Conservation (phyloP, 192 early-diverging fungal species). For the Endogone sp. region DNA sequence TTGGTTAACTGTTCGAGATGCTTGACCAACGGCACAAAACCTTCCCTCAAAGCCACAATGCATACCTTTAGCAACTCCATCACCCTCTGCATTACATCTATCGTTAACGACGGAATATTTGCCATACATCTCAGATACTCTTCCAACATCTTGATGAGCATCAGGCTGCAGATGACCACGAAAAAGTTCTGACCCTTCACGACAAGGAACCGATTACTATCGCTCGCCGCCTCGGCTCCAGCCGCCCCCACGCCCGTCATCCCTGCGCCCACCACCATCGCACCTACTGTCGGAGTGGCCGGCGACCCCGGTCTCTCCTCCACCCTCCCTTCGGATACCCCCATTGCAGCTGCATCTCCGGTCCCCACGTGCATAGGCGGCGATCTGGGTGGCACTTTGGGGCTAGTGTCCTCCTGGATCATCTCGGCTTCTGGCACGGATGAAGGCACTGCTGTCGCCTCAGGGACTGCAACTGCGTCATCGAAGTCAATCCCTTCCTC, state of each 20-base stretch:
- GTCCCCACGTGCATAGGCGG: not conserved
- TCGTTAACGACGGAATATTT: slow-evolving; percentile 71
- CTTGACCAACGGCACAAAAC: not conserved
- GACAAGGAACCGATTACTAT: slow-evolving; percentile 60
- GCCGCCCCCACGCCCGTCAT: slow-evolving; percentile 2
- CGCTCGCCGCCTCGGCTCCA: not conserved
- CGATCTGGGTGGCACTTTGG: too few species aligned
- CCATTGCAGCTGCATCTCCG: slow-evolving; percentile 1
- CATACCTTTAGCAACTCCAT: slow-evolving; percentile 80
- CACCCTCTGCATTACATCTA: slow-evolving; percentile 86
- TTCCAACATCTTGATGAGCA: slow-evolving; percentile 87
- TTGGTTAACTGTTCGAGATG: not conserved
- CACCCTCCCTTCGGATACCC: too few species aligned
- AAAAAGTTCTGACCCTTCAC: slow-evolving; percentile 76
- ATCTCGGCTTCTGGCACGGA: too few species aligned
- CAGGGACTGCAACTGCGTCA: too few species aligned
- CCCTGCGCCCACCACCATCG: too few species aligned
- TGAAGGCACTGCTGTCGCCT: too few species aligned
- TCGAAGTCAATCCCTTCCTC: slow-evolving; percentile 26
- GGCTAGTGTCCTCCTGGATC: too few species aligned
- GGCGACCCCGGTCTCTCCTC: too few species aligned
- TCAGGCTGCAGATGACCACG: slow-evolving; percentile 84
- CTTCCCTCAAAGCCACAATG: not conserved
- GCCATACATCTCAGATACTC: slow-evolving; percentile 87
- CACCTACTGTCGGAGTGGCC: too few species aligned